Conservation (phyloP, 2,329 filamentous ascomycete species). For the Chaetomiaceae sp. region DNA sequence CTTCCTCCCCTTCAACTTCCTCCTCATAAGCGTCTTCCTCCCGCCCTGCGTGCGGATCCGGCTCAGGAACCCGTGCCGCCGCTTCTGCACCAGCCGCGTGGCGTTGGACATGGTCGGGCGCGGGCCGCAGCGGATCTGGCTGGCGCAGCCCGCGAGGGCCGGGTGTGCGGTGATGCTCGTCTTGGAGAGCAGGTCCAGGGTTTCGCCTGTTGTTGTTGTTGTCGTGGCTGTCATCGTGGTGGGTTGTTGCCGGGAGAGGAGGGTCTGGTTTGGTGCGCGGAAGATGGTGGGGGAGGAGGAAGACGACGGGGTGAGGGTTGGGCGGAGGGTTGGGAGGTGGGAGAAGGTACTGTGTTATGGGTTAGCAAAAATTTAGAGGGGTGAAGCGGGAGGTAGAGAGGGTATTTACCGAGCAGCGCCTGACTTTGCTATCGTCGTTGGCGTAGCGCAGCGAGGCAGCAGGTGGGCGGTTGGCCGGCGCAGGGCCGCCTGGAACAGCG, state of each 20-base stretch:
- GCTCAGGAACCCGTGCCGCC: conserved; percentile 54
- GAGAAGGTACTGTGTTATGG: conserved; percentile 29
- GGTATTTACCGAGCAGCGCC: conserved; percentile 13
- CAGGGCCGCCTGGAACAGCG: conserved; percentile 20
- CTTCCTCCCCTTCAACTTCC: conserved; percentile 50
- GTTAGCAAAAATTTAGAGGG: conserved; percentile 35
- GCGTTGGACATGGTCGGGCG: conserved; percentile 53
- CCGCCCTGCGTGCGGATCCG: conserved; percentile 48
- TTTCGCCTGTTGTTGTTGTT: conserved; percentile 25
- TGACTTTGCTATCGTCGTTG: background rate
- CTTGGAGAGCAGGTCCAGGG: conserved; percentile 43
- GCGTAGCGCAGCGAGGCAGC: background rate
- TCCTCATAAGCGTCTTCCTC: conserved; percentile 48
- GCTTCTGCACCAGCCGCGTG: conserved; percentile 55
- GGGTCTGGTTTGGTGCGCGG: conserved; percentile 12
- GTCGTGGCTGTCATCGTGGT: conserved; percentile 28
- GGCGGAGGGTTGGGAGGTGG: conserved; percentile 48
- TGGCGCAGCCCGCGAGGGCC: conserved; percentile 39
- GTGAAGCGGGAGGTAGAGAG: conserved; percentile 34
- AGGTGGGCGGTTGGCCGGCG: conserved; percentile 17
- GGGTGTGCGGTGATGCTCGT: conserved; percentile 49
- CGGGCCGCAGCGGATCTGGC: conserved; percentile 55
- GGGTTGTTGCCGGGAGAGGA: conserved; percentile 14
- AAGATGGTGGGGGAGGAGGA: conserved; percentile 24
- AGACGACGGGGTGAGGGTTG: conserved; percentile 40